phyloP scores from a whole-genome alignment of 176 grass and related monocot species.

The Rhipidocladum racemiflorum region DNA sequence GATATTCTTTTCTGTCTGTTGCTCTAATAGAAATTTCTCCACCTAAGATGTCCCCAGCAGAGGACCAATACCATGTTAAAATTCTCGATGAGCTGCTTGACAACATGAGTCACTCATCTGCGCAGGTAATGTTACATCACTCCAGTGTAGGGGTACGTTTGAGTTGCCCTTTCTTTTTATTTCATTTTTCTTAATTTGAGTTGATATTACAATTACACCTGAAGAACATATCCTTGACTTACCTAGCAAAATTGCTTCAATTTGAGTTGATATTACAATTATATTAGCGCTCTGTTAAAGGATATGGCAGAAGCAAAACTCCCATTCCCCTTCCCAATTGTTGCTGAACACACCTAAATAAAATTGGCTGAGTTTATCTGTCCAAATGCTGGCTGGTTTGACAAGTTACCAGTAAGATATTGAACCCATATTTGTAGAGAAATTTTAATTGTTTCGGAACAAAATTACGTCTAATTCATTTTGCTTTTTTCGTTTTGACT shows the following conservation, averaged over 20 bases:
- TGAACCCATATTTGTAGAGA: background rate
- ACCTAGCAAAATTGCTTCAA: background rate
- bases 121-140: conserved; percentile 56
- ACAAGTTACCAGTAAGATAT: background rate
- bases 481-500: conserved; percentile 1
- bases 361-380: background rate
- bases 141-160: background rate
- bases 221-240: background rate
- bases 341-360: background rate
- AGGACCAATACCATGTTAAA: conserved; percentile 68
- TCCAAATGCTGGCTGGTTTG: background rate
- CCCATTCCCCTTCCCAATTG: background rate
- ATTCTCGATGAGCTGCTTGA: conserved; percentile 80
- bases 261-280: background rate
- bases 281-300: background rate
- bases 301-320: background rate
- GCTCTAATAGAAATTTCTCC: conserved; percentile 86
- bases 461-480: background rate
- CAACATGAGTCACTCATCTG: conserved; percentile 89
- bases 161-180: background rate
- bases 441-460: background rate
- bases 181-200: conserved; percentile 4
- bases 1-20: conserved; percentile 89
- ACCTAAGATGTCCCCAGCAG: conserved; percentile 61
- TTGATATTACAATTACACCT: background rate